phyloP scores from a whole-genome alignment of 169 alveolate genomes.

The Sarcocystis neurona region DNA sequence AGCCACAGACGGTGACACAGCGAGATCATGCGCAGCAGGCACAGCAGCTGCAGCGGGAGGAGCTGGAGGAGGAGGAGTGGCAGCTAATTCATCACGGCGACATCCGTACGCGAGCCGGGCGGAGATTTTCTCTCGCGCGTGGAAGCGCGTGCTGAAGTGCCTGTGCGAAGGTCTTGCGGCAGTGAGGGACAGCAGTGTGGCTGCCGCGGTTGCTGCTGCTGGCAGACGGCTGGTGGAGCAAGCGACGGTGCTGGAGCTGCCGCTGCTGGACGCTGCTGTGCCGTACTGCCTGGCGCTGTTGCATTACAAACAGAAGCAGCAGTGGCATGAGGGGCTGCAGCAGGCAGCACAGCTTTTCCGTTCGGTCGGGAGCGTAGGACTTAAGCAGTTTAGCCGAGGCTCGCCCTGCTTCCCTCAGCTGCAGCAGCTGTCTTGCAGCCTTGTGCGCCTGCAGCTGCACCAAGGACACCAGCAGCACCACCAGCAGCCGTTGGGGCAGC shows the following conservation, averaged over 20 bases:
- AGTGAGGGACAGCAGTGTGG: not conserved
- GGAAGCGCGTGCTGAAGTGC: not conserved
- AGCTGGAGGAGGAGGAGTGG: too few species aligned
- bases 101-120: too few species aligned
- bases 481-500: not conserved
- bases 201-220: not conserved
- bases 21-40: too few species aligned
- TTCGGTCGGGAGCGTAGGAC: not conserved
- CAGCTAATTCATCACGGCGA: too few species aligned
- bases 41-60: too few species aligned
- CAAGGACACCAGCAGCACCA: not conserved
- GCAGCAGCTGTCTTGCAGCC: not conserved
- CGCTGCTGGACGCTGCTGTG: not conserved
- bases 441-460: not conserved
- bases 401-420: too few species aligned
- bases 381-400: constrained; percentile 16
- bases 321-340: not conserved
- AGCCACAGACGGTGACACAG: too few species aligned
- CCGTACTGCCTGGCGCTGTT: constrained; percentile 16
- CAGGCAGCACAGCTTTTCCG: not conserved
- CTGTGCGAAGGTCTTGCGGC: not conserved
- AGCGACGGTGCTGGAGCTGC: not conserved
- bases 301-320: constrained; percentile 18
- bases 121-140: not conserved
- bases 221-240: constrained; percentile 16